Conservation (phyloP, 805 yeast genomes). For the Hanseniaspora vineae region DNA sequence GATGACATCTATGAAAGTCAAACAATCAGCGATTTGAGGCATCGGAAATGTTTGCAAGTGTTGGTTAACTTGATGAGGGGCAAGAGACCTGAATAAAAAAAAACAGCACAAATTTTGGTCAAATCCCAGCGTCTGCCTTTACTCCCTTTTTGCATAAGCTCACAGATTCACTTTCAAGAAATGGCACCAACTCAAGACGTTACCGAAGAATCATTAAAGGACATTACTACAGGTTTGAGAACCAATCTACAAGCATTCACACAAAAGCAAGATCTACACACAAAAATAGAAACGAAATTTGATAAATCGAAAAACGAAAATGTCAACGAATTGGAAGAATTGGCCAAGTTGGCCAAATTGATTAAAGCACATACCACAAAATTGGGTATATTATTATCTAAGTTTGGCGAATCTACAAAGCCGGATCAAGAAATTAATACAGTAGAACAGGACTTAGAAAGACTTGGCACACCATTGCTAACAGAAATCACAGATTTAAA, state of each 20-base stretch:
- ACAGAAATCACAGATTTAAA: slow-evolving; percentile 19
- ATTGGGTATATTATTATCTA: slow-evolving; percentile 25
- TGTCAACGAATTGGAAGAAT: slow-evolving; percentile 27
- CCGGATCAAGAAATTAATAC: too few species aligned
- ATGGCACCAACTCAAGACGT: background rate
- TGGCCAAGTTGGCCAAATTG: slow-evolving; percentile 44
- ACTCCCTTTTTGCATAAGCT: too few species aligned
- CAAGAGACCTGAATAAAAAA: background rate
- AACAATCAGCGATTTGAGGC: too few species aligned
- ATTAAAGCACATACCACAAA: slow-evolving; percentile 69
- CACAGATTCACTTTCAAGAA: too few species aligned
- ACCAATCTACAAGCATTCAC: background rate
- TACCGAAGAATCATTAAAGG: background rate
- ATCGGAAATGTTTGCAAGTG: too few species aligned
- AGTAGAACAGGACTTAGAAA: background rate
- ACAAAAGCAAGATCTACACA: background rate
- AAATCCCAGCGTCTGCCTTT: too few species aligned
- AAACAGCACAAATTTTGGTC: background rate
- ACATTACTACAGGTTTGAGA: background rate
- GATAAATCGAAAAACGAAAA: background rate
- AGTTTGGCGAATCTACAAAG: background rate
- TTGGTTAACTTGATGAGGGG: too few species aligned
- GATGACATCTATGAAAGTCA: too few species aligned
- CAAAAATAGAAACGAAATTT: background rate
- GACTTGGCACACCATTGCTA: slow-evolving; percentile 6